A percentile compares a stretch with the other conserved stretches of the same genome.
phyloP scores from a whole-genome alignment of 768 basidiomycete species.

The Sutorius australiensis region DNA sequence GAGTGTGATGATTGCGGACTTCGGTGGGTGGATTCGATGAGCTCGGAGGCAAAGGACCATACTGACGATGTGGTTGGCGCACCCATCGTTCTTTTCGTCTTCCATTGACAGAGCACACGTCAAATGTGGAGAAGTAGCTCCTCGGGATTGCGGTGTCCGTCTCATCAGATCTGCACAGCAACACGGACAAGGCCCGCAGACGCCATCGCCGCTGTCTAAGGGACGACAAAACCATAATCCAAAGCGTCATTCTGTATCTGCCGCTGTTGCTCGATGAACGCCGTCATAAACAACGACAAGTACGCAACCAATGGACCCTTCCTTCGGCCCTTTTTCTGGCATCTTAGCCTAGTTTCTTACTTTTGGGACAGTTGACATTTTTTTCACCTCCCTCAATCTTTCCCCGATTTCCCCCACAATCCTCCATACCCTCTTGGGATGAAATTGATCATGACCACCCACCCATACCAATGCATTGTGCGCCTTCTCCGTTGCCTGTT shows the following conservation, averaged over 20 bases:
- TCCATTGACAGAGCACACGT: slow-evolving; percentile 61
- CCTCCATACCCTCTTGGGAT: slow-evolving; percentile 19
- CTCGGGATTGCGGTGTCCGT: slow-evolving; percentile 71
- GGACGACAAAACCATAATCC: slow-evolving; percentile 24
- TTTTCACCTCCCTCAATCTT: slow-evolving; percentile 3
- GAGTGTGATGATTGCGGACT: slow-evolving; percentile 89
- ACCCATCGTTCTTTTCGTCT: slow-evolving; percentile 5
- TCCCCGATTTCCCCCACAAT: neutral
- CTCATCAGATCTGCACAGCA: slow-evolving; percentile 29
- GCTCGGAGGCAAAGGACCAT: slow-evolving; percentile 8
- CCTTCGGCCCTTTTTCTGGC: slow-evolving; percentile 3
- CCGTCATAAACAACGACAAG: slow-evolving; percentile 15
- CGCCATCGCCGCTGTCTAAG: slow-evolving; percentile 26
- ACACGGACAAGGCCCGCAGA: slow-evolving; percentile 22
- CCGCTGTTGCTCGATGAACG: slow-evolving; percentile 26
- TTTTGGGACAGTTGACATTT: slow-evolving; percentile 12
- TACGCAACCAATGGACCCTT: slow-evolving; percentile 4
- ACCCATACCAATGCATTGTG: slow-evolving; percentile 14
- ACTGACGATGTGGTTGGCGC: slow-evolving; percentile 15
- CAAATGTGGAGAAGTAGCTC: slow-evolving; percentile 82
- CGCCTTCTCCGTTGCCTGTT: neutral
- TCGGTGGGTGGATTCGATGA: slow-evolving; percentile 40
- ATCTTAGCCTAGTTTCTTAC: slow-evolving; percentile 2
- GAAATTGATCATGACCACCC: slow-evolving; percentile 13
- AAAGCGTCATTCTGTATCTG: slow-evolving; percentile 26